phyloP scores from a whole-genome alignment of 106 monocot genomes.

The Dendrobium huoshanense region DNA sequence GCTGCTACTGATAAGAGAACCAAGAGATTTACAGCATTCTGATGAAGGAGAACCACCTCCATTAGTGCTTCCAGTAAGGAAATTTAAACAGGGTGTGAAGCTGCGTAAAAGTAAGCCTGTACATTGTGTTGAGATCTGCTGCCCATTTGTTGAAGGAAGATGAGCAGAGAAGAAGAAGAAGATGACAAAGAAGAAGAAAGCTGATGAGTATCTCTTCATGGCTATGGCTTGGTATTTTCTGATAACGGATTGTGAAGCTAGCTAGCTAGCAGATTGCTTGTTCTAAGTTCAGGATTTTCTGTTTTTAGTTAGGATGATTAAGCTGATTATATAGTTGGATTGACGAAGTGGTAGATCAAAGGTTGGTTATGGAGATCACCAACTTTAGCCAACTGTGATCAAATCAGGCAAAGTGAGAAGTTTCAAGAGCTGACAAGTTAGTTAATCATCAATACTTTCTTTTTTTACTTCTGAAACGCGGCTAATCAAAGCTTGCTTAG shows the following conservation, averaged over 20 bases:
- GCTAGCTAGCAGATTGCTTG: too few species aligned
- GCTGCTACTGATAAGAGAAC: conserved; percentile 32
- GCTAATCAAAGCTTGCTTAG: too few species aligned
- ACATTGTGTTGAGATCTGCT: conserved; percentile 59
- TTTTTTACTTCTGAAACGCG: too few species aligned
- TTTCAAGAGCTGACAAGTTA: too few species aligned
- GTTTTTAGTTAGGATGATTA: neutral
- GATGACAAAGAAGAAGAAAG: neutral
- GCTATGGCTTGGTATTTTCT: neutral
- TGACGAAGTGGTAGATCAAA: neutral
- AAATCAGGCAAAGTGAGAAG: too few species aligned
- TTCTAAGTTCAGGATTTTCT: neutral
- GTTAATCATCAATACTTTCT: too few species aligned
- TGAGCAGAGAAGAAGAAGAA: neutral
- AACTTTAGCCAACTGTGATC: neutral
- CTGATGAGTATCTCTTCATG: neutral
- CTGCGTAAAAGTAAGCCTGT: conserved; percentile 42
- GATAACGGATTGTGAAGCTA: too few species aligned
- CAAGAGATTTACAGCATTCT: conserved; percentile 58
- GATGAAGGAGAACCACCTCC: conserved; percentile 57
- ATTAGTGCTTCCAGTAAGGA: conserved; percentile 74
- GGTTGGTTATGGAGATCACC: neutral
- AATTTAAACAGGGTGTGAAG: conserved; percentile 92
- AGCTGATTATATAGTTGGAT: neutral
- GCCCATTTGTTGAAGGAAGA: neutral